phyloP scores from a whole-genome alignment of 257 asterid genomes.

The Solanum chiquidenum region DNA sequence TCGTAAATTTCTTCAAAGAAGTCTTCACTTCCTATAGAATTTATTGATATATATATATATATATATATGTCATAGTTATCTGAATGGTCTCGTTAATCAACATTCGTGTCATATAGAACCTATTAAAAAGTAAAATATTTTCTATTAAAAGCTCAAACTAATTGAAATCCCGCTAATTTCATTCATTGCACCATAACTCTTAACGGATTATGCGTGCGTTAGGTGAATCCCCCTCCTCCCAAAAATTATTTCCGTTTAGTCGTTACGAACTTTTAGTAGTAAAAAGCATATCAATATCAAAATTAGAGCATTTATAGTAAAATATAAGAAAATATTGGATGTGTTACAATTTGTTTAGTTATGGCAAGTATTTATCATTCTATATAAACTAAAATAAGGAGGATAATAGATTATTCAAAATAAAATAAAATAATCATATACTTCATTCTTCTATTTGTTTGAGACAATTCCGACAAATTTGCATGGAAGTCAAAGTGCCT shows the following conservation, averaged over 20 bases:
- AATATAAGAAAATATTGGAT: not conserved
- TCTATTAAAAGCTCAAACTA: not conserved
- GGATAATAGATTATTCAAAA: not conserved
- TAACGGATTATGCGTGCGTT: accelerated
- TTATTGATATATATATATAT: too few species aligned
- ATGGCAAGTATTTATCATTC: not conserved
- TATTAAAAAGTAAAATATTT: not conserved
- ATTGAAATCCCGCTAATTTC: accelerated
- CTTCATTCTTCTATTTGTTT: not conserved
- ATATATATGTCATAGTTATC: not conserved
- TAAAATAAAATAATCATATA: not conserved
- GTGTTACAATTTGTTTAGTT: not conserved
- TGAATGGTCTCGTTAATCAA: not conserved
- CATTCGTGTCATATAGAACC: accelerated
- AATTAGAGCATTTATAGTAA: not conserved
- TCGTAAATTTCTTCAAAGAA: too few species aligned
- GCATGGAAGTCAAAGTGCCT: conserved; percentile 3
- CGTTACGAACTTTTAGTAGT: not conserved
- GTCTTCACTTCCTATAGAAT: too few species aligned
- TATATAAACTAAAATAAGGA: not conserved
- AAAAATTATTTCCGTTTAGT: not conserved
- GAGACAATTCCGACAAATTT: not conserved
- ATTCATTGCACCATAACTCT: not conserved
- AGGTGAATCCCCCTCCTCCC: not conserved
- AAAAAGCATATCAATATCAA: not conserved